Evolutionary conservation across 345 rosid genomes (phyloP), one percentile per base, ranked within the genome.

Genomic region (Salix caprea): DNA sequence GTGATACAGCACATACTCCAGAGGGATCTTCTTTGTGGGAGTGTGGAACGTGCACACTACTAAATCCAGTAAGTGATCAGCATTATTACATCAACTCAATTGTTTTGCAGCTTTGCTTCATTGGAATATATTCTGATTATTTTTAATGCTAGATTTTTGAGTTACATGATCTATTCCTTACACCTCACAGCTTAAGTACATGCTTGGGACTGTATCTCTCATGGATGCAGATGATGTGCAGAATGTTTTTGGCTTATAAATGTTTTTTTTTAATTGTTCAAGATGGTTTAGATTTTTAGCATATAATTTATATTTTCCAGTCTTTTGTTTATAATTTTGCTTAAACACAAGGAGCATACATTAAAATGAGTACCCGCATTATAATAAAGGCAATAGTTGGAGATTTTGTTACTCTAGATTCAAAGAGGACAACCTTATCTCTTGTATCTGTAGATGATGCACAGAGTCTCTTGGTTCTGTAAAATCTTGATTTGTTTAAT

Each of bases 31-130:
- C 82, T 9, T 76, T 73, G 91, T 96, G 97, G 98, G 84, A 83
- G 76, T 96, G 99, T 87, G 83, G 71, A 68, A 86, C 81, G 5
- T 93, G 98, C 85, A 91, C 94, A 68, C 81, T 93, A 74, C 68
- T 93, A 85, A 93, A 93, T 85, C 90, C 90, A 1, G 99, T 92
- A 90, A 86, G 97, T 82, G 39, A 21, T 70, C 18, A 15, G 11
- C 6, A 1, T 44, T 23, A 44, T 12, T 34, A 16, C 14, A 2
- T 56, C 18, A 46, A 14, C 0, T 13, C 52, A 46, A 37, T 48
- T 28, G 6, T 19, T 37, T 67, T 37, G 54, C 65, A 19, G 28
- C 13, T 37, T 16, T 60, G 24, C 40, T 40, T 24, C 5, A 23
- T 40, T 23, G 16, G 39, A 61, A 26, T 28, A 24, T 62, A 73